A percentile compares a stretch with the other conserved stretches of the same genome.
These are phyloP conservation scores for Rhodotorula glutinis DNA, from an alignment of 1,284 basidiomycete species.

Conservation along the genomic window DNA sequence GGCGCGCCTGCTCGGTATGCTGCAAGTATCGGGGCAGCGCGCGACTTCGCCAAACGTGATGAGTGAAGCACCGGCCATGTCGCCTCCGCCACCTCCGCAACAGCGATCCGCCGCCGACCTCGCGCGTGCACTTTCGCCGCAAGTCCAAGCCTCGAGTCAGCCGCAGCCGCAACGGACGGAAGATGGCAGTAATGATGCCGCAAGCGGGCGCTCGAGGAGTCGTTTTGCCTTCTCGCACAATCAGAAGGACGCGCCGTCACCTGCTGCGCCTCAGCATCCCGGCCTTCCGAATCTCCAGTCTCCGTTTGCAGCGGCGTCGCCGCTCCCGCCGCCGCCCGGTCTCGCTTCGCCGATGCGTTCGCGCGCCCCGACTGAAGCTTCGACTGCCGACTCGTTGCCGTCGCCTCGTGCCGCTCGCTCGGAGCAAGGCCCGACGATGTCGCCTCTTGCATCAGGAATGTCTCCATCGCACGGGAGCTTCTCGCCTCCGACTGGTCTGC, in stretches of 20 bases:
- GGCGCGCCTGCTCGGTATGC: constrained; percentile 36
- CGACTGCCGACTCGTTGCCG: background rate
- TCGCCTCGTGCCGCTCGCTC: constrained; percentile 2
- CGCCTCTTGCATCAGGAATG: background rate
- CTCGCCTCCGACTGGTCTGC: constrained; percentile 6
- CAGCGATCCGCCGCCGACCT: background rate
- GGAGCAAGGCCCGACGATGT: background rate
- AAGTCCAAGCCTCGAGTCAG: no score
- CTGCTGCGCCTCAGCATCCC: background rate
- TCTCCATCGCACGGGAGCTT: background rate
- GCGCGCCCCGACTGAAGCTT: background rate
- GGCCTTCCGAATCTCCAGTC: background rate
- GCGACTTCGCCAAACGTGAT: background rate
- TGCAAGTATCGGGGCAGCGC: constrained; percentile 29
- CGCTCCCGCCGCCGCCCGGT: background rate
- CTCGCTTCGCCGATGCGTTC: constrained; percentile 1
- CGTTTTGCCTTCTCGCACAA: constrained; percentile 22
- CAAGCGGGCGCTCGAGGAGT: constrained; percentile 14
- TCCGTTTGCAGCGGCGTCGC: background rate
- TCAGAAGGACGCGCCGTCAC: constrained; percentile 2
- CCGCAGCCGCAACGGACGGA: no score
- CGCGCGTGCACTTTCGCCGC: no score
- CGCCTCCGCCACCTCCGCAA: constrained; percentile 1
- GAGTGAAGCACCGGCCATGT: background rate
- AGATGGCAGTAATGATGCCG: no score